A percentile compares a stretch with the other conserved stretches of the same genome.
phyloP scores from a whole-genome alignment of 2,329 filamentous ascomycete genomes.

The Dothideomycetes sp. region DNA sequence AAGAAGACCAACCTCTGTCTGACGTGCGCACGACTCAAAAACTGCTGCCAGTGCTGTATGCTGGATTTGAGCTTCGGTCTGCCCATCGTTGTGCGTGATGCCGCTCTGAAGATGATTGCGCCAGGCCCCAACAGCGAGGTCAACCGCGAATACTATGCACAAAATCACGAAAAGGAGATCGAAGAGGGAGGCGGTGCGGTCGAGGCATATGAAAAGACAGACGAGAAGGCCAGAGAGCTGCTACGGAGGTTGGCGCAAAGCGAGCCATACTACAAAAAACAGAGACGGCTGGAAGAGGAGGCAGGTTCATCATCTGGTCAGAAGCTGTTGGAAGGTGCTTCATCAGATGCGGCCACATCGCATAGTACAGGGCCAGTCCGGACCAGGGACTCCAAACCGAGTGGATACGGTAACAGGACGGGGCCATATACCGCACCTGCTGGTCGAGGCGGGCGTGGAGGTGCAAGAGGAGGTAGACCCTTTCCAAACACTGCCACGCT shows the following conservation, averaged over 20 bases:
- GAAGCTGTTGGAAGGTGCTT: conserved; percentile 31
- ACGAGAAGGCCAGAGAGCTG: conserved; percentile 89
- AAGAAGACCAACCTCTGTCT: conserved; percentile 93
- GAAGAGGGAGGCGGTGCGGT: conserved; percentile 73
- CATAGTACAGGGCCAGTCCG: conserved; percentile 61
- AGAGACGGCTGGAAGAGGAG: conserved; percentile 58
- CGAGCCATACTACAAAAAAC: conserved; percentile 91
- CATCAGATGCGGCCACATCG: conserved; percentile 19
- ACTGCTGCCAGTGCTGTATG: conserved; percentile 99
- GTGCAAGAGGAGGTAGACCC: conserved; percentile 37
- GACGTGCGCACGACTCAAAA: conserved; percentile 93
- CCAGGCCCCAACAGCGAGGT: conserved; percentile 85
- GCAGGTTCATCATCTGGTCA: conserved; percentile 28
- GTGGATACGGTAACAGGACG: conserved; percentile 15
- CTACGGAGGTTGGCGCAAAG: conserved; percentile 76
- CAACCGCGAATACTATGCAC: conserved; percentile 94
- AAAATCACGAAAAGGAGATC: conserved; percentile 91
- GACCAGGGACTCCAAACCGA: conserved; percentile 47
- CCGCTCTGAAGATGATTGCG: conserved; percentile 93
- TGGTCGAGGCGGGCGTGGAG: conserved; percentile 31
- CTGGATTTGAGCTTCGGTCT: conserved; percentile 92
- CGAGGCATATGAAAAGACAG: conserved; percentile 92
- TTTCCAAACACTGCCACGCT: conserved; percentile 64
- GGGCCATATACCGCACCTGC: background rate
- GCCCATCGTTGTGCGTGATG: conserved; percentile 89